phyloP scores from a whole-genome alignment of 768 basidiomycete species.

The Suillus clintonianus region DNA sequence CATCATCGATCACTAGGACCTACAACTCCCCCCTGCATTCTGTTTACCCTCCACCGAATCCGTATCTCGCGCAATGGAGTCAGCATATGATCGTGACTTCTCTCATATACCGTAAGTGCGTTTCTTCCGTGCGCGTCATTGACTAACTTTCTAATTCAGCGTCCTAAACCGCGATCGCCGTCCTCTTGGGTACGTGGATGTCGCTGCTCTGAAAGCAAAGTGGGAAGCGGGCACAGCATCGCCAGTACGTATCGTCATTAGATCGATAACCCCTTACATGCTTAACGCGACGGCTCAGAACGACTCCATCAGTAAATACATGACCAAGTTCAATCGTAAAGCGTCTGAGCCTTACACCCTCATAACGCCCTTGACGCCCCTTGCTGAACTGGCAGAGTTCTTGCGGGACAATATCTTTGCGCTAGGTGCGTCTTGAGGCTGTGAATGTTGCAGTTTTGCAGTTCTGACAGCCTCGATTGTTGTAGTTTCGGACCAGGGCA shows the following conservation, averaged over 20 bases:
- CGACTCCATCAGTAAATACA: slow-evolving; percentile 70
- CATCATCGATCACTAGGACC: slow-evolving; percentile 46
- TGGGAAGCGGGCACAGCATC: slow-evolving; percentile 77
- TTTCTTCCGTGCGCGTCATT: not conserved
- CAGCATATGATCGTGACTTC: slow-evolving; percentile 93
- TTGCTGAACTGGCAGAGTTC: slow-evolving; percentile 83
- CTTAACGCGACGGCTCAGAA: slow-evolving; percentile 40
- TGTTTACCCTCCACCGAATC: slow-evolving; percentile 71
- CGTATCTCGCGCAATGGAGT: slow-evolving; percentile 76
- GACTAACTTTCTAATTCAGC: slow-evolving; percentile 36
- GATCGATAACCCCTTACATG: not conserved
- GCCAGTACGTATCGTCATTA: slow-evolving; percentile 50
- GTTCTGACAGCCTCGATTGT: slow-evolving; percentile 1
- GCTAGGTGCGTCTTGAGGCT: slow-evolving; percentile 49
- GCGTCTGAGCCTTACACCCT: slow-evolving; percentile 68
- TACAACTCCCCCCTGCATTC: slow-evolving; percentile 87
- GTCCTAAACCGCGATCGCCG: slow-evolving; percentile 72
- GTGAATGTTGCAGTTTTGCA: not conserved
- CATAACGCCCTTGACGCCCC: slow-evolving; percentile 78
- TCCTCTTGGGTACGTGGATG: slow-evolving; percentile 85
- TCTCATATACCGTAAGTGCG: slow-evolving; percentile 82
- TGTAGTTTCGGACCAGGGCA: slow-evolving; percentile 77
- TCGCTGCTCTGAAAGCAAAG: slow-evolving; percentile 68
- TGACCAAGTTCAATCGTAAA: slow-evolving; percentile 73
- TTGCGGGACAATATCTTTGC: slow-evolving; percentile 73